Evolutionary conservation across 371 early-diverging fungal species (phyloP), one percentile per base, ranked within the genome.

Genomic region (Mortierella polycephala): DNA sequence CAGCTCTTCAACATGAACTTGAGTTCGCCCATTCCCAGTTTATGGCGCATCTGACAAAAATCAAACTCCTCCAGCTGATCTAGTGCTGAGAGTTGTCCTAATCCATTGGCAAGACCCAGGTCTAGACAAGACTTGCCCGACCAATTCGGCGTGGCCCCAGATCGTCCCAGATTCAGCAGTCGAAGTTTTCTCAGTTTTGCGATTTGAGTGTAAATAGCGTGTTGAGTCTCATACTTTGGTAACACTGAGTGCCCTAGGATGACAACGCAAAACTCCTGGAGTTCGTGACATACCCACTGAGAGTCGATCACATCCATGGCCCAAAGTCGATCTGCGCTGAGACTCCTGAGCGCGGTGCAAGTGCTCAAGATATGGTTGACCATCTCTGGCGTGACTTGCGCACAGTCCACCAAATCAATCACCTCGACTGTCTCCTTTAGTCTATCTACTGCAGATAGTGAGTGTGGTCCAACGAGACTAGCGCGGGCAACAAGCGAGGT

Each of bases 1-100:
- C 75, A 75, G 16, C 37, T 41, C 53, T 47, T 49, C 51, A 75
- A 37, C 75, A 75, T 75, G 57, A 69, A 75, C 55, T 66, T 57
- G 40, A 65, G 12, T 45, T 75, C 75, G 1, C 53, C 75, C 23
- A 75, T 75, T 23, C 62, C 62, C 64, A 69, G 18, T 21, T 30
- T 58, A 21, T 75, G 69, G 39, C 53, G 7, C 70, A 69, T 63
- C 14, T 65, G 58, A 57, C 64, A 60, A 50, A 75, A 75, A 20
- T 65, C 70, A 75, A 75, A 64, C 58, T 65, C 75, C 39, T 44
- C 37, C 54, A 75, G 50, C 49, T 75, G 62, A 8, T 13, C 58
- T 60, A 75, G 18, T 9, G 40, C 2, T 1, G 30, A 57, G 21
- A 75, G 37, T 39, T 57, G 57, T 1, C 44, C 55, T 1, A 75